A percentile compares a stretch with the other conserved stretches of the same genome.
These are phyloP conservation scores for Ogataea hybrid DNA, from an alignment of 1,139 yeast species.

Conservation along the genomic window DNA sequence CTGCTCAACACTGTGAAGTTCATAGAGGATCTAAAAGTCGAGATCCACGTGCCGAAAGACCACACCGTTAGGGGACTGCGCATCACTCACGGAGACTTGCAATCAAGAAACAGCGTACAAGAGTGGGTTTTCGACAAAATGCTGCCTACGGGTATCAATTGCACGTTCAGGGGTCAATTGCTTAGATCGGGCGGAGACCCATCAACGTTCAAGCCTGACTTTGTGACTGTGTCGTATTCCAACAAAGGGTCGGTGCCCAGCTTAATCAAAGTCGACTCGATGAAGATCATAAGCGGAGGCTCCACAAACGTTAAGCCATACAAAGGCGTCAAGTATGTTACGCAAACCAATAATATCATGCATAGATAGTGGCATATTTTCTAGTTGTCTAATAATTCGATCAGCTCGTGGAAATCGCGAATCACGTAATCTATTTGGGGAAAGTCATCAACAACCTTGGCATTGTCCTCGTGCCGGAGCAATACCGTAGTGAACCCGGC, in stretches of 20 bases:
- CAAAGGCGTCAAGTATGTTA: constrained; percentile 86
- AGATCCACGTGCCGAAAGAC: constrained; percentile 36
- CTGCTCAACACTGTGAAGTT: constrained; percentile 49
- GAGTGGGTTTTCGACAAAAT: constrained; percentile 70
- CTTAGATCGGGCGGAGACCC: constrained; percentile 2
- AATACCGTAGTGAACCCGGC: constrained; percentile 60
- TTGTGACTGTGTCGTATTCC: constrained; percentile 51
- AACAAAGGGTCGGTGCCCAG: constrained; percentile 76
- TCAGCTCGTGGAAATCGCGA: constrained; percentile 41
- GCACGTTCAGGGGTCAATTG: constrained; percentile 62
- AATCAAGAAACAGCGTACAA: constrained; percentile 53
- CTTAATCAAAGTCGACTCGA: constrained; percentile 66
- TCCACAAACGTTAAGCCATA: constrained; percentile 71
- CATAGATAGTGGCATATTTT: constrained; percentile 35
- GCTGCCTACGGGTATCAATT: constrained; percentile 63
- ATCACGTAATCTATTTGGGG: constrained; percentile 44
- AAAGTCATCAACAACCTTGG: constrained; percentile 34
- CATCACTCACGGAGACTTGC: constrained; percentile 72
- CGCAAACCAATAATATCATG: constrained; percentile 61
- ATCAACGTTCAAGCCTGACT: constrained; percentile 15
- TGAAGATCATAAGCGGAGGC: constrained; percentile 63
- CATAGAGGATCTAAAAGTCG: constrained; percentile 57
- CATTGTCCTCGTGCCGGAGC: constrained; percentile 47
- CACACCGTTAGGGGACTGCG: constrained; percentile 49
- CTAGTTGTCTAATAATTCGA: constrained; percentile 17